Conservation (phyloP, 2,329 filamentous ascomycete species). For the Pestalotiopsis sp. region DNA sequence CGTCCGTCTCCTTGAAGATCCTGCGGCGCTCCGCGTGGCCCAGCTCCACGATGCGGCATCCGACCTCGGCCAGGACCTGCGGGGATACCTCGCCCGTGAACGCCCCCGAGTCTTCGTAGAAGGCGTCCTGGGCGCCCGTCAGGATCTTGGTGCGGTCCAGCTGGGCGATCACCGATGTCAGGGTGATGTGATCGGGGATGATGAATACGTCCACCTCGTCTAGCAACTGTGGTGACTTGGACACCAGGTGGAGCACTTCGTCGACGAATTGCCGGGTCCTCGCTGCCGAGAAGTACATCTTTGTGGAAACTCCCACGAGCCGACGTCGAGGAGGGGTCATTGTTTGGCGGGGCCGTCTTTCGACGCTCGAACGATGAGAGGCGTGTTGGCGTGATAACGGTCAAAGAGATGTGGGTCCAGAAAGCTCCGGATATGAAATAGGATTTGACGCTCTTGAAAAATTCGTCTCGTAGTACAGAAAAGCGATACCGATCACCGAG, state of each 20-base stretch:
- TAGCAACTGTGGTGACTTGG: slow-evolving; percentile 28
- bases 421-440: no score
- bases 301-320: slow-evolving; percentile 73
- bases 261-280: slow-evolving; percentile 61
- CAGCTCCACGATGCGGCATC: slow-evolving; percentile 74
- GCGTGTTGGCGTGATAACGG: no score
- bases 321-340: slow-evolving; percentile 48
- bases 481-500: no score
- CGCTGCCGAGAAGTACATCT: slow-evolving; percentile 77
- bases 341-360: not conserved
- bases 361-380: no score
- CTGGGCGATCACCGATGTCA: slow-evolving; percentile 54
- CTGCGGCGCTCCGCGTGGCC: slow-evolving; percentile 79
- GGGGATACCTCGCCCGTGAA: slow-evolving; percentile 82
- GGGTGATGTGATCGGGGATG: slow-evolving; percentile 75
- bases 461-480: no score
- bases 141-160: slow-evolving; percentile 53
- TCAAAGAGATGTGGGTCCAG: no score
- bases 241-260: slow-evolving; percentile 48
- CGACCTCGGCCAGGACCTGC: slow-evolving; percentile 65
- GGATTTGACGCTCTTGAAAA: no score
- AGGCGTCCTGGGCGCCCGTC: slow-evolving; percentile 77
- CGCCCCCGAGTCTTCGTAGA: slow-evolving; percentile 70
- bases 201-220: slow-evolving; percentile 59
- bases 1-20: slow-evolving; percentile 76